These are phyloP conservation scores for Eimeria praecox DNA, from an alignment of 169 alveolate species.

Conservation along the genomic window DNA sequence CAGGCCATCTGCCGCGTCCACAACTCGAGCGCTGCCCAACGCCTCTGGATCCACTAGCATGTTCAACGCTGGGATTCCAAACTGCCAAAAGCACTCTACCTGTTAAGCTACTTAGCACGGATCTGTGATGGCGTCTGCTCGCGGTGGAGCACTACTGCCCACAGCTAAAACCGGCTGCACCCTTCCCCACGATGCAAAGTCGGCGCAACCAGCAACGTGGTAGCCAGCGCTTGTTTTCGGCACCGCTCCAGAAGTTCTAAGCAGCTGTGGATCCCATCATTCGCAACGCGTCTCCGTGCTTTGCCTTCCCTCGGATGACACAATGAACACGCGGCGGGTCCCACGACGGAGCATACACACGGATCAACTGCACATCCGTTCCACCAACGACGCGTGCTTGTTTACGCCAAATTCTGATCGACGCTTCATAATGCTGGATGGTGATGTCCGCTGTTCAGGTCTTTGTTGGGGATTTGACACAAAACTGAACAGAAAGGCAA, in stretches of 20 bases:
- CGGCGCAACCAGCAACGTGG: constrained; percentile 35
- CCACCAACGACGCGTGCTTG: constrained; percentile 36
- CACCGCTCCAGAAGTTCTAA: constrained; percentile 54
- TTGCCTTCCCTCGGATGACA: constrained; percentile 53
- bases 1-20: constrained; percentile 65
- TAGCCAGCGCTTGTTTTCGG: not conserved
- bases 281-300: constrained; percentile 49
- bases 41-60: constrained; percentile 61
- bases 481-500: constrained; percentile 23
- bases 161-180: constrained; percentile 62
- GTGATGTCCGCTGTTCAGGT: constrained; percentile 57
- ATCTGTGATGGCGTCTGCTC: constrained; percentile 49
- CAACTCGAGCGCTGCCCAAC: constrained; percentile 49
- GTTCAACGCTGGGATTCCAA: constrained; percentile 44
- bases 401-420: constrained; percentile 37
- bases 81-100: constrained; percentile 76
- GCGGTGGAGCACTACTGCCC: constrained; percentile 43
- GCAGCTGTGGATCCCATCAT: constrained; percentile 36
- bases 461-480: constrained; percentile 77
- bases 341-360: constrained; percentile 47
- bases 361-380: constrained; percentile 63
- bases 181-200: constrained; percentile 8
- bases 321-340: constrained; percentile 45
- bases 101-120: constrained; percentile 68
- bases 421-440: constrained; percentile 24